Base-by-base conservation (phyloP, 495 filamentous ascomycete species). In the Hypoxylon subgilvum region DNA sequence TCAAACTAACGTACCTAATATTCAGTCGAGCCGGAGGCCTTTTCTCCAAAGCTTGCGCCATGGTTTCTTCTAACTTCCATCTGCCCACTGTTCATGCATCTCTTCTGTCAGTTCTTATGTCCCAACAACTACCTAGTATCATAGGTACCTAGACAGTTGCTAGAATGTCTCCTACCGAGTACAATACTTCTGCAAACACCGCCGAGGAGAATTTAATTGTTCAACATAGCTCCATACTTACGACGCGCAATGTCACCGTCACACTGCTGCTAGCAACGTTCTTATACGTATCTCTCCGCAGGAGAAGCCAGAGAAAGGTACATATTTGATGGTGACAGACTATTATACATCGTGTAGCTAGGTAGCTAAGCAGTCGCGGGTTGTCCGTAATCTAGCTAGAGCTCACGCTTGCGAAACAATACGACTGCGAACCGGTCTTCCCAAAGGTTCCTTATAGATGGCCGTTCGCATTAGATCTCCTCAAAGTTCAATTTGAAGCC, bases 401-500 rank as follows among this genome's bases (percentile, higher is more conserved):
- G 28, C 12, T 36, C 28, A 36, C 47, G n/a, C 65, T 69, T 49
- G 68, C 52, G 21, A 40, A 43, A 40, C 23, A 36, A 19, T 41
- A 71, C 51, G 48, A 57, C 7, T 74, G 68, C 47, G 31, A 54
- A 36, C 66, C 70, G 3, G 55, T 63, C 13, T 3, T 42, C 10
- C 35, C 21, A 10, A 58, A 31, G 13, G 34, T 73, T 10, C 61
- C 68, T 1, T 69, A 69, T 41, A 69, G 64, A 52, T 72, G 67
- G 72, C 72, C 72, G 31, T 42, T 72, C 0, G 67, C 53, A 9
- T 22, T 74, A 5, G 71, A 74, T 51, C 8, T 74, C 13, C 50
- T 74, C 21, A 63, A 70, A 18, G 22, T 34, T 10, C 64, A 67
- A 16, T 69, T 61, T 43, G 39, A 69, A 14, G 66, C 63, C 10